Evolutionary conservation across 2,329 filamentous ascomycete genomes (phyloP), one percentile per base, ranked within the genome.

Genomic region (Exophiala mesophila): DNA sequence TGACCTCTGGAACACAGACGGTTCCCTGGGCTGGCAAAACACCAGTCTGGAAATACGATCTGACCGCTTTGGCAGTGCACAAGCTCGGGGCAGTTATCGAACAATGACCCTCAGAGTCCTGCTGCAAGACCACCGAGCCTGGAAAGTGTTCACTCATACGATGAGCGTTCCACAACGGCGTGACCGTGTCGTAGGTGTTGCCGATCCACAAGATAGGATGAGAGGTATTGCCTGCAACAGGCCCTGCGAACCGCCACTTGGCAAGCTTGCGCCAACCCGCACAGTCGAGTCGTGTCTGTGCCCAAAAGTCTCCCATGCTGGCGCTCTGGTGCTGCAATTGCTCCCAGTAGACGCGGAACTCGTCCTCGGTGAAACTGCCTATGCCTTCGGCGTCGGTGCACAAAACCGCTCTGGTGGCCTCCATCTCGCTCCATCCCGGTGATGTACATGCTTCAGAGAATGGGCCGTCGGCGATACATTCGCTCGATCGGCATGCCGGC

Each of bases 1-100:
- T 62, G 9, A 59, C 12, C 40, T 69, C 64, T 2, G 59, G 58
- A 13, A 55, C 34, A 42, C 67, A 69, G 3, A 65, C 36, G 3
- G 56, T 61, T 2, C 55, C 62, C 1, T 35, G 9, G 0, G 49
- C 34, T 3, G 67, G 67, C 13, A 69, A 39, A 16, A 43, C 40
- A 0, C 67, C 67, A 2, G 54, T 62, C 42, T 69, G 65, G 49
- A 70, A 69, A 41, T 69, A 70, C 5, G 42, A 45, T n/a, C 66
- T 59, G 13, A 70, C 59, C 1, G 42, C 46, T 13, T 57, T 61
- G 10, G 54, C 56, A 1, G 61, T 57, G 39, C 67, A 70, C 5
- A 64, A 28, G 1, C 63, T 66, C 0, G 63, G 59, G 5, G 44
- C 44, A 4, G 44, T 32, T 17, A 34, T 10, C 28, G 43, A 52